Conservation (phyloP, 768 basidiomycete species). For the Pleurotus salmoneostramineus region DNA sequence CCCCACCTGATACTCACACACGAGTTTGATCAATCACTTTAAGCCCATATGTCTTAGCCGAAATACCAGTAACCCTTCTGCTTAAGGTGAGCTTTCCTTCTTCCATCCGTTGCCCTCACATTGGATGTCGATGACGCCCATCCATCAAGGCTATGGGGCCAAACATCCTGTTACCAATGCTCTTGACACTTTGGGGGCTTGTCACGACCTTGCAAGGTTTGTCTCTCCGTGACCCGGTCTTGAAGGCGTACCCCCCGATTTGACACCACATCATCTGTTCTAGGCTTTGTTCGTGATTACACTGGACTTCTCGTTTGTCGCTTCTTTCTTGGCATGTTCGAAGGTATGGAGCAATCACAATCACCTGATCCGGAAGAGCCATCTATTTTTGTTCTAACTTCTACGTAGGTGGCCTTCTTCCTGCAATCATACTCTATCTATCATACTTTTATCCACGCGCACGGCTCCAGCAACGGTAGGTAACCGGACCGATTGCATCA, state of each 20-base stretch:
- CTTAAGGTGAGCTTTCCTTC: conserved; percentile 36
- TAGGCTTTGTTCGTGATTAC: conserved; percentile 47
- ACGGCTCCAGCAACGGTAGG: conserved; percentile 28
- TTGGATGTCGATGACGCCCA: neutral
- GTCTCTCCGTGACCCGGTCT: neutral
- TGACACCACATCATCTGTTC: neutral
- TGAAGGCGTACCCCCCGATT: neutral
- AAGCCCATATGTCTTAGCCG: conserved; percentile 49
- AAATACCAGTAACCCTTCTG: conserved; percentile 58
- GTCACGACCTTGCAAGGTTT: conserved; percentile 57
- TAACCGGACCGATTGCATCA: neutral
- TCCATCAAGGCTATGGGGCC: conserved; percentile 43
- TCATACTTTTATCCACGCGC: conserved; percentile 54
- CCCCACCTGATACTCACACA: neutral
- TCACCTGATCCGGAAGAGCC: neutral
- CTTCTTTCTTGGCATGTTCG: conserved; percentile 52
- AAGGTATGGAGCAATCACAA: conserved; percentile 20
- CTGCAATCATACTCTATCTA: conserved; percentile 55
- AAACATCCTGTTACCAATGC: conserved; percentile 51
- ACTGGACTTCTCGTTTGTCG: conserved; percentile 40
- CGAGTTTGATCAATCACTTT: neutral
- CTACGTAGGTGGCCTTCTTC: conserved; percentile 38
- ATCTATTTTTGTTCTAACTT: neutral
- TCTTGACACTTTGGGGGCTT: conserved; percentile 67
- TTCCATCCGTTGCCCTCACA: neutral